Evolutionary conservation across 2,329 filamentous ascomycete species (phyloP), one percentile per base, ranked within the genome.

Genomic region (Aschersonia sp.): DNA sequence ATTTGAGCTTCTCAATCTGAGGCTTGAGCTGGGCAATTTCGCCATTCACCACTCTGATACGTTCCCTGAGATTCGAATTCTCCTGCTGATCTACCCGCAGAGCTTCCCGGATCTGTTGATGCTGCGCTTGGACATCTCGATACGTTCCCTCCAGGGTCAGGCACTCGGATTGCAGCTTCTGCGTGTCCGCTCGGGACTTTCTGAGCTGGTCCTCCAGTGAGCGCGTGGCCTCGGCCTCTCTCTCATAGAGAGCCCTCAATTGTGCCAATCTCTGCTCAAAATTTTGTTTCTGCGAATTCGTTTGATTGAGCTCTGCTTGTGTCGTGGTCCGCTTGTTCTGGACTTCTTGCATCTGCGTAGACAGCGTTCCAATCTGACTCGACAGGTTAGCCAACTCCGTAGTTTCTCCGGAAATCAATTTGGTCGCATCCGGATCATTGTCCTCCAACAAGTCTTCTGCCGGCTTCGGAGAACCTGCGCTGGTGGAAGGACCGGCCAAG

Each of bases 341-440:
- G 2, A 95, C 84, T 55, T 90, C 87, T 60, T 95, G 87, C 80
- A 94, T 95, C 66, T 98, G 88, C 59, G 83, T 94, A 0, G 89
- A 84, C 48, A 98, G 68, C 2, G 85, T 90, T 32, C 87, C 83
- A 53, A 98, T 87, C 63, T 97, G 92, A 62, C 94, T 97, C 1
- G 90, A 95, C 55, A 98, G 73, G 60, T 98, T 97, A 46, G 89
- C 92, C 49, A 98, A 74, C 62, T 98, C 92, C 0, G 85, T 83
- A 2, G 89, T 92, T 60, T 98, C 92, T 53, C 81, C 83, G 0
- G 84, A 92, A 30, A 97, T 71, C 62, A 85, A 94, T 63, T 84
- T 92, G 66, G 83, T 90, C 48, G 89, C 80, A 58, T 94, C 88
- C 1, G 84, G 84, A 54, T 97, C 90, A 53, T 82, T 83, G 56